These are phyloP conservation scores for Daldinia sp. DNA, from an alignment of 2,329 filamentous ascomycete genomes.

Conservation along the genomic window DNA sequence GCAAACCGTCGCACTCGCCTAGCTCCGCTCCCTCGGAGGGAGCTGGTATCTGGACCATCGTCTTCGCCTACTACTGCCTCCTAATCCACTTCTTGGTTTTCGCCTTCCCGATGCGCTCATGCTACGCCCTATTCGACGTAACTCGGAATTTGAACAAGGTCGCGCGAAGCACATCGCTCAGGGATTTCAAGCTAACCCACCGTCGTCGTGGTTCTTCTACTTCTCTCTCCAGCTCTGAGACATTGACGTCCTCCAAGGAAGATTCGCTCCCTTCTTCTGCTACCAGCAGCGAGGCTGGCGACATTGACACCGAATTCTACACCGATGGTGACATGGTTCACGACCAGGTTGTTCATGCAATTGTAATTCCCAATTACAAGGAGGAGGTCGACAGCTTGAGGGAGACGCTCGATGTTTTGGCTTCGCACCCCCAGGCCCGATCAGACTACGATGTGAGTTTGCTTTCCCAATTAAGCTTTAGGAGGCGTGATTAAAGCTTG, in stretches of 20 bases:
- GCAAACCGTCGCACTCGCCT: conserved; percentile 46
- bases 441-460: conserved; percentile 73
- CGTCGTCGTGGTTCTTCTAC: conserved; percentile 61
- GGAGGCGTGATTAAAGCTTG: neutral
- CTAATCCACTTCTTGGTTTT: conserved; percentile 71
- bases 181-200: conserved; percentile 57
- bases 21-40: conserved; percentile 49
- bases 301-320: conserved; percentile 58
- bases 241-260: conserved; percentile 57
- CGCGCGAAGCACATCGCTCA: conserved; percentile 55
- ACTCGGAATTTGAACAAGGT: conserved; percentile 59
- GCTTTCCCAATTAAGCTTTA: neutral
- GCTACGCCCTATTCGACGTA: conserved; percentile 67
- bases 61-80: conserved; percentile 72
- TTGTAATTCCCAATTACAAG: conserved; percentile 78
- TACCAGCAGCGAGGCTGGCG: conserved; percentile 60
- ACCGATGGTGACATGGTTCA: conserved; percentile 54
- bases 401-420: conserved; percentile 74
- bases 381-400: conserved; percentile 73
- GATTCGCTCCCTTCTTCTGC: conserved; percentile 51
- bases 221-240: conserved; percentile 65
- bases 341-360: conserved; percentile 67
- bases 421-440: conserved; percentile 70
- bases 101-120: conserved; percentile 68
- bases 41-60: conserved; percentile 58